Conservation (phyloP, 2,329 filamentous ascomycete species). For the Sphaerulina vaccinii region DNA sequence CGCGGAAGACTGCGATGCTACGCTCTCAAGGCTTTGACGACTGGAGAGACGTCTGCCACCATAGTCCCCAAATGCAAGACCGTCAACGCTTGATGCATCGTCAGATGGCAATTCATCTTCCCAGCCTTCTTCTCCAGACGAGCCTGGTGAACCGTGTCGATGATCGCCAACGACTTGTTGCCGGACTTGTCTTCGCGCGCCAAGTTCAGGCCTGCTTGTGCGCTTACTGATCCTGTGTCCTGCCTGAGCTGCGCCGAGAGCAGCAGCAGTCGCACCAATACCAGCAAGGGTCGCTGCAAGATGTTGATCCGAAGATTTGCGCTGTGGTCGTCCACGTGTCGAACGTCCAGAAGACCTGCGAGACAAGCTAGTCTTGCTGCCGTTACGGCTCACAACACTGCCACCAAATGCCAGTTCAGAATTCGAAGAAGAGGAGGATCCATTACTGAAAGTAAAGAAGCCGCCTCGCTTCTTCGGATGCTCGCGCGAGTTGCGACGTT, state of each 20-base stretch:
- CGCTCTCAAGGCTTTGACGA: conserved; percentile 52
- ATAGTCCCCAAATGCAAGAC: conserved; percentile 60
- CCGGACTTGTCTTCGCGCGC: conserved; percentile 23
- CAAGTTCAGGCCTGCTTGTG: conserved; percentile 29
- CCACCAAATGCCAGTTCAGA: conserved; percentile 49
- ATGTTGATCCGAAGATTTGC: conserved; percentile 46
- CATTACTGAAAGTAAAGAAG: conserved; percentile 52
- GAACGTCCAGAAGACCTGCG: conserved; percentile 26
- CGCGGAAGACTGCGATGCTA: conserved; percentile 54
- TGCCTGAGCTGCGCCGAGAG: conserved; percentile 46
- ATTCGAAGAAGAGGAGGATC: conserved; percentile 46
- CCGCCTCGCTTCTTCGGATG: conserved; percentile 42
- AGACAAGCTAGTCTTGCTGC: conserved; percentile 18
- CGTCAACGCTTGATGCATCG: conserved; percentile 56
- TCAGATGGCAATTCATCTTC: conserved; percentile 54
- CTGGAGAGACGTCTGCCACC: conserved; percentile 37
- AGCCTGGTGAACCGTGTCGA: conserved; percentile 28
- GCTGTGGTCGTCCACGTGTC: conserved; percentile 26
- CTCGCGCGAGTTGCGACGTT: conserved; percentile 24
- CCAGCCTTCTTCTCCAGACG: conserved; percentile 57
- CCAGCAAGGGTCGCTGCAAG: conserved; percentile 48
- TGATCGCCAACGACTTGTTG: conserved; percentile 14
- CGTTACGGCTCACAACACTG: conserved; percentile 29
- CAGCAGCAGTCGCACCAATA: conserved; percentile 50
- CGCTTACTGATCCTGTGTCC: conserved; percentile 30